Conservation (phyloP, 2,329 filamentous ascomycete species). For the Cladosporium sp. region DNA sequence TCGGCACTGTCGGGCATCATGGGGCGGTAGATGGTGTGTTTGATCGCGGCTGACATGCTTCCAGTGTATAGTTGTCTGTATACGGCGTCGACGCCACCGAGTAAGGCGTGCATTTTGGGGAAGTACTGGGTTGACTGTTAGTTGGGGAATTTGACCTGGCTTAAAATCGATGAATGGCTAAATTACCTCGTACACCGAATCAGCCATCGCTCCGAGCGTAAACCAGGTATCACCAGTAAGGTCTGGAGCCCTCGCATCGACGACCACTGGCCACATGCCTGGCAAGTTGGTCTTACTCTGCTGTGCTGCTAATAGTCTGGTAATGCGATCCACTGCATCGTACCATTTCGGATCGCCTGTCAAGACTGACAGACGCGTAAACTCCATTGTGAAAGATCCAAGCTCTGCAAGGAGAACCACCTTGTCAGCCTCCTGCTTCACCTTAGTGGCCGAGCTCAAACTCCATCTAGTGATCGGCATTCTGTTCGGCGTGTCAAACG, state of each 20-base stretch:
- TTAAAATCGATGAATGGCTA: background rate
- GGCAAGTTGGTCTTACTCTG: constrained; percentile 46
- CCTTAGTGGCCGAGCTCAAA: constrained; percentile 40
- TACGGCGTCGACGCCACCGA: constrained; percentile 46
- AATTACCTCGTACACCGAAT: constrained; percentile 36
- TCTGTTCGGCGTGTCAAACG: constrained; percentile 49
- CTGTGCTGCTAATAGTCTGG: constrained; percentile 42
- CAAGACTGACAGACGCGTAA: constrained; percentile 48
- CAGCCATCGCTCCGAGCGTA: constrained; percentile 40
- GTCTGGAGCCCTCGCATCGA: constrained; percentile 43
- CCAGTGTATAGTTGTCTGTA: constrained; percentile 60
- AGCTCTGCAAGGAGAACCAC: constrained; percentile 49
- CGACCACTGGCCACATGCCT: constrained; percentile 50
- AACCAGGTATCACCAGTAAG: constrained; percentile 44
- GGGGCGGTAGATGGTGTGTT: constrained; percentile 51
- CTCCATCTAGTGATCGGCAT: constrained; percentile 51
- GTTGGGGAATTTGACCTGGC: background rate
- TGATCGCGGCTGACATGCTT: constrained; percentile 43
- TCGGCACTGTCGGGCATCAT: constrained; percentile 49
- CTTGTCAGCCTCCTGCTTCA: constrained; percentile 42
- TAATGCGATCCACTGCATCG: constrained; percentile 47
- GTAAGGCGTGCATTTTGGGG: constrained; percentile 49
- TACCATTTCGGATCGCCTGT: constrained; percentile 49
- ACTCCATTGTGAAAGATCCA: constrained; percentile 50
- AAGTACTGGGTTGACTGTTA: constrained; percentile 36